Conservation (phyloP, 176 grass and related monocot species). For the Oryza meyeriana region DNA sequence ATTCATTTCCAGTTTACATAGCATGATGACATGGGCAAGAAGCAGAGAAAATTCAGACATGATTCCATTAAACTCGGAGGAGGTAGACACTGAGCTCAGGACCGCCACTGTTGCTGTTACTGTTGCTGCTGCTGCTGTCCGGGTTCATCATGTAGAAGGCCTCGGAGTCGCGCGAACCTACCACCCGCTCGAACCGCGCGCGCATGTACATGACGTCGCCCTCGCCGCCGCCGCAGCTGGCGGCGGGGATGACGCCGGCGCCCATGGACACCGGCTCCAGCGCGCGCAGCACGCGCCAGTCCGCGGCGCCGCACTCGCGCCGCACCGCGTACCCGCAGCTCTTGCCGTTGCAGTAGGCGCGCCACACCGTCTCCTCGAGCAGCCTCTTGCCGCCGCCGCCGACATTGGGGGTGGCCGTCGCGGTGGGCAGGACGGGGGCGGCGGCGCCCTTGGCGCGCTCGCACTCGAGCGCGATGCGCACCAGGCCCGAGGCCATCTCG, state of each 20-base stretch:
- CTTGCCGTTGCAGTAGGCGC: slow-evolving; percentile 83
- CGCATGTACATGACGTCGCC: slow-evolving; percentile 99
- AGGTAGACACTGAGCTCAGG: background rate
- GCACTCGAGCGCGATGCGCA: slow-evolving; percentile 83
- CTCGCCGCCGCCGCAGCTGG: slow-evolving; percentile 47
- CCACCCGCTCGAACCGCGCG: slow-evolving; percentile 80
- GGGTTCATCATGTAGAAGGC: slow-evolving; percentile 99
- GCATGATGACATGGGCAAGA: background rate
- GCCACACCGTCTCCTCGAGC: slow-evolving; percentile 78
- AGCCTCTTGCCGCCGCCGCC: slow-evolving; percentile 27
- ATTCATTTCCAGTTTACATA: slow-evolving; percentile 3
- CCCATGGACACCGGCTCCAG: slow-evolving; percentile 89
- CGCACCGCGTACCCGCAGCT: slow-evolving; percentile 82
- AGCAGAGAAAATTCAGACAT: background rate
- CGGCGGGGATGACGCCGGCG: slow-evolving; percentile 74
- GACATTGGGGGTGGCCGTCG: background rate
- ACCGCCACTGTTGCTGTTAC: background rate
- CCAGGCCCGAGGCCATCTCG: slow-evolving; percentile 87
- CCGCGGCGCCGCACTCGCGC: slow-evolving; percentile 57
- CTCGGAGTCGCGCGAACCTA: slow-evolving; percentile 82
- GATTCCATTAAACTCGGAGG: background rate
- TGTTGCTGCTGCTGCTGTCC: slow-evolving; percentile 35
- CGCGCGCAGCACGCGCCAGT: slow-evolving; percentile 71
- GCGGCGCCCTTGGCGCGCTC: slow-evolving; percentile 43
- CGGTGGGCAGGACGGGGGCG: background rate